A percentile compares a stretch with the other conserved stretches of the same genome.
Evolutionary conservation across 169 alveolate genomes (phyloP).

Genomic region (Plasmodium gallinaceum): DNA sequence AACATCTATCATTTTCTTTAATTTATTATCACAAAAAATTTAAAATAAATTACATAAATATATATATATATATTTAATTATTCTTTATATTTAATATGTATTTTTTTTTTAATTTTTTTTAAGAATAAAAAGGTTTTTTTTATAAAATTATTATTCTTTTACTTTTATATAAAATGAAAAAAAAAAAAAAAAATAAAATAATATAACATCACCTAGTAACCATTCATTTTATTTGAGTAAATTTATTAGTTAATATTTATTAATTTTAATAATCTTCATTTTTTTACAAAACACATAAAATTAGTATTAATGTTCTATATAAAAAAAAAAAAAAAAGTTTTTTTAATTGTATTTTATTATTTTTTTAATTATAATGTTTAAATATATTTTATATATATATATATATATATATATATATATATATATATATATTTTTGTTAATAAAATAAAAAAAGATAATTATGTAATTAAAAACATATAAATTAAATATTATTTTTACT

Average conservation of each 20-base stretch:
- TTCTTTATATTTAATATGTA: too few relatives aligned
- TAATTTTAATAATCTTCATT: neutral
- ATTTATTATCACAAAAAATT: neutral
- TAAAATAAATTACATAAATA: neutral
- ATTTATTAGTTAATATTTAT: neutral
- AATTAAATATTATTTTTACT: too few relatives aligned
- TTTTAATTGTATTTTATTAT: too few relatives aligned
- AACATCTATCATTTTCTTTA: slow-evolving; percentile 33
- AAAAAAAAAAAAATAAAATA: slow-evolving; percentile 9
- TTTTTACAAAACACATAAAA: neutral
- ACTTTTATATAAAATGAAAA: slow-evolving; percentile 1
- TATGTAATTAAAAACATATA: too few relatives aligned
- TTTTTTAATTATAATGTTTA: too few relatives aligned
- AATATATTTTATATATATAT: too few relatives aligned
- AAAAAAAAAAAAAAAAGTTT: too few relatives aligned
- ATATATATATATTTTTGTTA: too few relatives aligned
- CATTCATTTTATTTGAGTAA: slow-evolving; percentile 6
- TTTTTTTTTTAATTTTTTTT: neutral
- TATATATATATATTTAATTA: neutral
- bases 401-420: too few relatives aligned
- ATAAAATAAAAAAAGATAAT: too few relatives aligned
- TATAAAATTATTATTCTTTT: slow-evolving; percentile 8
- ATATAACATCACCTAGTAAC: slow-evolving; percentile 14
- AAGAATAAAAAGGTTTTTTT: neutral
- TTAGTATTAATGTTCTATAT: too few relatives aligned